phyloP scores from a whole-genome alignment of 2,329 filamentous ascomycete genomes.

The Fusarium nurragi region DNA sequence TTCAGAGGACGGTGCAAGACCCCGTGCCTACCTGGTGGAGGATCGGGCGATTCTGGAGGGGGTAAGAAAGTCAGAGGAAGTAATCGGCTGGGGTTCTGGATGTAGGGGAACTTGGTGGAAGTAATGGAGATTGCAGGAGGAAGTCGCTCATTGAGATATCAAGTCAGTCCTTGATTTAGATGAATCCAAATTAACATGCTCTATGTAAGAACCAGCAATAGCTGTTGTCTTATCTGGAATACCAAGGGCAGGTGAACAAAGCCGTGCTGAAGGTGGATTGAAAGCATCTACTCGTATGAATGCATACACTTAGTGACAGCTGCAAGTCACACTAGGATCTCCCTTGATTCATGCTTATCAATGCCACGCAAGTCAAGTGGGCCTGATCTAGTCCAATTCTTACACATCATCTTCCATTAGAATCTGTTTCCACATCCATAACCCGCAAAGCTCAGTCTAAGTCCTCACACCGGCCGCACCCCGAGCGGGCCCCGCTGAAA shows the following conservation, averaged over 20 bases:
- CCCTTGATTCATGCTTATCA: not conserved
- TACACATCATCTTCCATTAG: slow-evolving; percentile 4
- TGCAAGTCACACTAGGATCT: too few species aligned
- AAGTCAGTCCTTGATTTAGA: not conserved
- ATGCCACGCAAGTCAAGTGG: not conserved
- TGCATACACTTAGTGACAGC: too few species aligned
- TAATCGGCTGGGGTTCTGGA: slow-evolving; percentile 20
- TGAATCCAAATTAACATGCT: slow-evolving; percentile 6
- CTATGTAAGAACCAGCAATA: too few species aligned
- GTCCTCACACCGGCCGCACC: slow-evolving; percentile 15
- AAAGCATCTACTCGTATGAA: not conserved
- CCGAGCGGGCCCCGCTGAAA: slow-evolving; percentile 16
- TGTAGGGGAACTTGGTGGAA: slow-evolving; percentile 4
- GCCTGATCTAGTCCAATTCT: not conserved
- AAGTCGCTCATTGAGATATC: slow-evolving; percentile 4
- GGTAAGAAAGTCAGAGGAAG: slow-evolving; percentile 11
- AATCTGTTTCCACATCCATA: not conserved
- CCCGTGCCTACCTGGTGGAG: slow-evolving; percentile 46
- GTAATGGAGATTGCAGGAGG: not conserved
- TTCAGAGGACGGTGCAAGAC: slow-evolving; percentile 53
- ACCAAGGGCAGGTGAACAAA: too few species aligned
- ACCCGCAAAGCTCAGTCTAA: not conserved
- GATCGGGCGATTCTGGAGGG: not conserved
- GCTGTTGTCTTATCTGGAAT: too few species aligned
- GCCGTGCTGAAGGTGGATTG: too few species aligned